These are phyloP conservation scores for Falciphora oryzae DNA, from an alignment of 2,329 filamentous ascomycete species.

Conservation along the genomic window DNA sequence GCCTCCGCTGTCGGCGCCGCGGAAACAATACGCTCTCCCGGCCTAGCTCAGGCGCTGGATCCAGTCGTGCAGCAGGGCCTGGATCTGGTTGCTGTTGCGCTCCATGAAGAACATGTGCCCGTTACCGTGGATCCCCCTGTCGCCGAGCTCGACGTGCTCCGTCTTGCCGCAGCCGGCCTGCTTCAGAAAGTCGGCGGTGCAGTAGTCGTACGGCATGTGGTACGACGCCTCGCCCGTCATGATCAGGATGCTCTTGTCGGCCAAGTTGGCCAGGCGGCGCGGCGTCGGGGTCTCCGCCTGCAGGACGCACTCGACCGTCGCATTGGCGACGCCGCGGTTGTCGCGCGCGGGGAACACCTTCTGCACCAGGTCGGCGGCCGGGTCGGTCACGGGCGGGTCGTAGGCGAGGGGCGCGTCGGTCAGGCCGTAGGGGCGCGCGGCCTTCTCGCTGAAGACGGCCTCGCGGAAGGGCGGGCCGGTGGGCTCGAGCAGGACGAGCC, in stretches of 20 bases:
- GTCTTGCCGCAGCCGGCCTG: conserved; percentile 43
- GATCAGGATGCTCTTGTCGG: conserved; percentile 40
- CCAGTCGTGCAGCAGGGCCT: conserved; percentile 16
- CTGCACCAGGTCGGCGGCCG: conserved; percentile 27
- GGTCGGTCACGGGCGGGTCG: conserved; percentile 30
- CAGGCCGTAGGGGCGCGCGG: conserved; percentile 23
- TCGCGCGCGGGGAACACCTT: conserved; percentile 21
- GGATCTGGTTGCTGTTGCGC: conserved; percentile 42
- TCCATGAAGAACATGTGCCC: conserved; percentile 52
- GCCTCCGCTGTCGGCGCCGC: no score
- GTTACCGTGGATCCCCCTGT: conserved; percentile 43
- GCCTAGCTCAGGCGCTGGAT: conserved; percentile 4
- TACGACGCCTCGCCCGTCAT: conserved; percentile 47
- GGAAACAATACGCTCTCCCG: no score
- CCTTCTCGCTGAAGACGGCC: conserved; percentile 16
- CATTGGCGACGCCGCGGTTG: background rate
- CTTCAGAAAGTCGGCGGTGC: conserved; percentile 43
- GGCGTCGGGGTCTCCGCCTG: conserved; percentile 12
- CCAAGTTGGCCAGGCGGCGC: conserved; percentile 43
- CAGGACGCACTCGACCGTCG: conserved; percentile 15
- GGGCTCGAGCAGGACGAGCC: conserved; percentile 47
- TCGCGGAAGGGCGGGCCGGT: conserved; percentile 45
- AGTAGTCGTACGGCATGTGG: conserved; percentile 50
- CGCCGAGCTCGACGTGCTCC: conserved; percentile 37
- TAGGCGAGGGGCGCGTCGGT: conserved; percentile 32